phyloP scores from a whole-genome alignment of 345 rosid genomes.

The Brassica napus region DNA sequence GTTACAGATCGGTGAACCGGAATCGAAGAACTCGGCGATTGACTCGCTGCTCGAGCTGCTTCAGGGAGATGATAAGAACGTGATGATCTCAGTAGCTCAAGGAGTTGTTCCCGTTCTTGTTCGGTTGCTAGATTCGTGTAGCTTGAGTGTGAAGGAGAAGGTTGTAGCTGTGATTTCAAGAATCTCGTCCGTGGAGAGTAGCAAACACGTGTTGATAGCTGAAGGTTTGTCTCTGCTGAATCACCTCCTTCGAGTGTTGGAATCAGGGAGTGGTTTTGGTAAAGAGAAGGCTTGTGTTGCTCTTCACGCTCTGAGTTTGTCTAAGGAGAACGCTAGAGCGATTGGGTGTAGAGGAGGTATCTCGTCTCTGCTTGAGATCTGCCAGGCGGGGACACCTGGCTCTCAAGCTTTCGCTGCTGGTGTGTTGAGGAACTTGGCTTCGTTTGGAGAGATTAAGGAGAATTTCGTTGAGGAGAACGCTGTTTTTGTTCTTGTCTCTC shows the following conservation, averaged over 20 bases:
- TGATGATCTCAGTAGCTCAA: slow-evolving; percentile 81
- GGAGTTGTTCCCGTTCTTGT: slow-evolving; percentile 83
- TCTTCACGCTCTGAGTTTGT: slow-evolving; percentile 64
- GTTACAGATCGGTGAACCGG: slow-evolving; percentile 72
- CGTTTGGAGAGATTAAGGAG: slow-evolving; percentile 57
- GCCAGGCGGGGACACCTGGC: slow-evolving; percentile 79
- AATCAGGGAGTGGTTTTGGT: slow-evolving; percentile 84
- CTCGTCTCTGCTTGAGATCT: slow-evolving; percentile 76
- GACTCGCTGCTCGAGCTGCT: slow-evolving; percentile 57
- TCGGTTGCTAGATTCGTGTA: slow-evolving; percentile 64
- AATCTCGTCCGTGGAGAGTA: slow-evolving; percentile 71
- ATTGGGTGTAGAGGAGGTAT: slow-evolving; percentile 87
- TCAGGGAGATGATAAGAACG: slow-evolving; percentile 79
- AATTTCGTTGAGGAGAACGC: slow-evolving; percentile 79
- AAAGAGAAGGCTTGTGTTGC: slow-evolving; percentile 87
- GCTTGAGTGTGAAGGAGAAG: slow-evolving; percentile 68
- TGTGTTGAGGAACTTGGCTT: slow-evolving; percentile 74
- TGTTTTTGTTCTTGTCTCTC: slow-evolving; percentile 52
- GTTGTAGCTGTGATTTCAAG: slow-evolving; percentile 66
- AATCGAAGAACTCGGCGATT: slow-evolving; percentile 74
- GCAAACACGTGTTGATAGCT: slow-evolving; percentile 71
- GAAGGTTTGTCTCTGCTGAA: slow-evolving; percentile 77
- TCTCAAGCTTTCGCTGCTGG: slow-evolving; percentile 88
- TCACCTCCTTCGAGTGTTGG: slow-evolving; percentile 74
- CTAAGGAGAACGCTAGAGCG: slow-evolving; percentile 79